Conservation (phyloP, 257 asterid species). For the Ballota nigra region DNA sequence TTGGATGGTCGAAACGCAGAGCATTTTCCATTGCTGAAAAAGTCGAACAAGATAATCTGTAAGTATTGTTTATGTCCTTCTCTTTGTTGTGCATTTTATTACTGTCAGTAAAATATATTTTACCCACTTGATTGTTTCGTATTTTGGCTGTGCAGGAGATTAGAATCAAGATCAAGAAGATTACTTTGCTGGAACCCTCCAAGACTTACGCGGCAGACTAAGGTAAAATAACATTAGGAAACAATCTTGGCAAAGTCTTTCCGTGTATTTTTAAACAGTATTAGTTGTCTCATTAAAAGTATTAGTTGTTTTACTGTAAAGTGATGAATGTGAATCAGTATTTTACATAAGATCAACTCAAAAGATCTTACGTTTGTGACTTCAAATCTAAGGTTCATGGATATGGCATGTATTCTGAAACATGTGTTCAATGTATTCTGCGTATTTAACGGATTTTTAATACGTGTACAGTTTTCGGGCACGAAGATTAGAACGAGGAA, state of each 20-base stretch:
- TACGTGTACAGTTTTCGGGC: constrained; percentile 57
- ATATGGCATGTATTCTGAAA: background rate
- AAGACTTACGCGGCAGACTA: constrained; percentile 43
- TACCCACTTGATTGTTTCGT: background rate
- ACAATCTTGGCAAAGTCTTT: background rate
- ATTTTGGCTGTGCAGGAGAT: constrained; percentile 48
- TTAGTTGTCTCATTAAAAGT: too few species aligned
- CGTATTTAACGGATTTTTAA: background rate
- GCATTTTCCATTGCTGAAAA: constrained; percentile 84
- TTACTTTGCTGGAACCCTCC: constrained; percentile 82
- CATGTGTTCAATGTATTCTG: background rate
- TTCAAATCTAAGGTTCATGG: background rate
- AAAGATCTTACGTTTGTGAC: background rate
- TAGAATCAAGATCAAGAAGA: constrained; percentile 81
- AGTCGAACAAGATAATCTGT: constrained; percentile 93
- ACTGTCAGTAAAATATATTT: background rate
- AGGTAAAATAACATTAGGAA: constrained; percentile 43
- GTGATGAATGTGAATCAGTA: too few species aligned
- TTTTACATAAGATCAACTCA: too few species aligned
- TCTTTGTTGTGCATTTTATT: background rate
- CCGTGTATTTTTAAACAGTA: too few species aligned
- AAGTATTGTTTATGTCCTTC: constrained; percentile 28
- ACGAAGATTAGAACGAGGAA: constrained; percentile 58
- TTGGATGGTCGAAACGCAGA: constrained; percentile 71
- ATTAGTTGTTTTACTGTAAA: too few species aligned